Base-by-base conservation (phyloP, 495 filamentous ascomycete genomes). In the Clohesyomyces aquaticus region DNA sequence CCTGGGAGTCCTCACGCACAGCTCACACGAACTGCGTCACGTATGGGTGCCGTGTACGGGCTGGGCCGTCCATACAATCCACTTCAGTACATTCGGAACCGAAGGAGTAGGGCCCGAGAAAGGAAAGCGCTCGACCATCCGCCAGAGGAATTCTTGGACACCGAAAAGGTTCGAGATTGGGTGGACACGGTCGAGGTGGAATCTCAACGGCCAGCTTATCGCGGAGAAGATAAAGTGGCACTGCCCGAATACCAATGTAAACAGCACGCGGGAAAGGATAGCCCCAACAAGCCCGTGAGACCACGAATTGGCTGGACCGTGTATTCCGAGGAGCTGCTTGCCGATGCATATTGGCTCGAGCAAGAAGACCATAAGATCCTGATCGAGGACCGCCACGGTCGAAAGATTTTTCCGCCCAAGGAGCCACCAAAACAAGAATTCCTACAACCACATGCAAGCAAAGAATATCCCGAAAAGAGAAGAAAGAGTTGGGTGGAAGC, bases 281-380 rank as follows among this genome's bases (percentile, higher is more conserved):
- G 46, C 0, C 47, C 62, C 3, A 28, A n/a, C 14, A 62, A 62
- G 26, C 58, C 66, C 32, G 4, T 55, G 1, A 79, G 90, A 45
- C 84, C 85, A 8, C 82, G 87, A 32, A 82, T 87, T n/a, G 91
- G 93, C 61, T 96, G 93, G 92, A 79, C 79, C 2, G 84, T 89
- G 10, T 82, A 84, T 42, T 88, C 91, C 0, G 85, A 87, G 47
- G 92, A 96, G 65, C 82, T 95, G 68, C 76, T 97, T 21, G 90
- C 91, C 1, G 93, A 97, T 75, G 79, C 86, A 11, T 87, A 88
- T 61, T 97, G 93, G 93, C 77, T 91, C 45, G 88, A 95, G 72
- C 86, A 91, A 60, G 83, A 79, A 22, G 77, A 83, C 52, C 89
- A 96, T 71, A 91, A 91, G 70, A 81, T 77, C 49, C 78, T 88